A percentile compares a stretch with the other conserved stretches of the same genome.
Evolutionary conservation across 108 stramenopile species (phyloP).

Genomic region (Mediolabrus comicus): DNA sequence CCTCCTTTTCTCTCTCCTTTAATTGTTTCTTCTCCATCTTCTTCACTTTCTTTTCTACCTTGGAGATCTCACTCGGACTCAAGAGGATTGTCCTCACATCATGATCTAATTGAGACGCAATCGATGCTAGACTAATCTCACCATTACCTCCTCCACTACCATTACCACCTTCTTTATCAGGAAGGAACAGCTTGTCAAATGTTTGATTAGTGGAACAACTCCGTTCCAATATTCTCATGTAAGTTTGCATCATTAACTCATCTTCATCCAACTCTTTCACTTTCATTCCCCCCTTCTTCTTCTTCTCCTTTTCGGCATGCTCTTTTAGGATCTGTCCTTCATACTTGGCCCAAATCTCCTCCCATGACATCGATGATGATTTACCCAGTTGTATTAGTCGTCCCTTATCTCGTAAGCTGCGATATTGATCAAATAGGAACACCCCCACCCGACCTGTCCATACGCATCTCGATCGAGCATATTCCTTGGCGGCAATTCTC

Average conservation of each 20-base stretch:
- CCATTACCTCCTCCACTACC: not conserved
- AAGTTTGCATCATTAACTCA: conserved; percentile 42
- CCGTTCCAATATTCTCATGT: conserved; percentile 55
- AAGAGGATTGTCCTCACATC: conserved; percentile 18
- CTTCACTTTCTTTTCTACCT: conserved; percentile 2
- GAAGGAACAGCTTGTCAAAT: conserved; percentile 38
- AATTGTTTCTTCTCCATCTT: conserved; percentile 7
- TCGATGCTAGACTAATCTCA: conserved; percentile 12
- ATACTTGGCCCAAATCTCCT: conserved; percentile 62
- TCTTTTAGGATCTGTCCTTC: conserved; percentile 40
- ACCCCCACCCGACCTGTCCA: conserved; percentile 51
- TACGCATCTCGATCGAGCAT: conserved; percentile 59
- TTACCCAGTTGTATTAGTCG: conserved; percentile 19
- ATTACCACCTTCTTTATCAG: not conserved
- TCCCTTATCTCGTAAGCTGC: conserved; percentile 52
- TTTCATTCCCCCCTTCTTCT: not conserved
- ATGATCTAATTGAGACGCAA: conserved; percentile 12
- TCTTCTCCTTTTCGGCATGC: not conserved
- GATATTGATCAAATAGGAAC: conserved; percentile 54
- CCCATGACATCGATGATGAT: conserved; percentile 56
- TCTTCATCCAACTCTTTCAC: conserved; percentile 16
- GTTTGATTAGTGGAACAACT: conserved; percentile 54
- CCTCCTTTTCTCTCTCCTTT: conserved; percentile 17
- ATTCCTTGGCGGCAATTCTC: conserved; percentile 58
- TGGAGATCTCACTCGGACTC: conserved; percentile 1